Conservation (phyloP, 768 basidiomycete species). For the Pisolithus albus region DNA sequence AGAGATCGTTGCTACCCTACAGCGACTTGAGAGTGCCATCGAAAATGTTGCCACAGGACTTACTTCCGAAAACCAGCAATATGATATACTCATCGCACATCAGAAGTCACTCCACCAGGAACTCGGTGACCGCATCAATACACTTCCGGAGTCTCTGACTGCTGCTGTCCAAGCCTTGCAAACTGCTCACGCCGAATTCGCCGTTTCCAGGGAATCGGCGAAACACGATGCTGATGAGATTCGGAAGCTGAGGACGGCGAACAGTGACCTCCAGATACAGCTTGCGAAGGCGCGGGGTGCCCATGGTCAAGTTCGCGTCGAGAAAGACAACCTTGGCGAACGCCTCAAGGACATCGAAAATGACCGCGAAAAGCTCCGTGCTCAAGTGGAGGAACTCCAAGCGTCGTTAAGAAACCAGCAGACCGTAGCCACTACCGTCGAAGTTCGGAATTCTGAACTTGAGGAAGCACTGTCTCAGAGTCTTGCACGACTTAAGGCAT, state of each 20-base stretch:
- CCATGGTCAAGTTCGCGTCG: slow-evolving; percentile 72
- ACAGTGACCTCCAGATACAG: slow-evolving; percentile 66
- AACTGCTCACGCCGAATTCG: slow-evolving; percentile 55
- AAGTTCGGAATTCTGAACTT: slow-evolving; percentile 50
- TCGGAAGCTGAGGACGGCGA: slow-evolving; percentile 43
- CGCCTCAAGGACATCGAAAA: slow-evolving; percentile 53
- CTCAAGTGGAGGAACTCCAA: slow-evolving; percentile 52
- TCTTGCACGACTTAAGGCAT: slow-evolving; percentile 59
- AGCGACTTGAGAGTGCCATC: slow-evolving; percentile 42
- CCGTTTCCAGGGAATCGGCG: slow-evolving; percentile 46
- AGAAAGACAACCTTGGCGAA: slow-evolving; percentile 68
- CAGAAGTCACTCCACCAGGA: slow-evolving; percentile 50
- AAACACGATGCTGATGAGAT: slow-evolving; percentile 68
- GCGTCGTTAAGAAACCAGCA: slow-evolving; percentile 34
- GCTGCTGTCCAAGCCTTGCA: slow-evolving; percentile 50
- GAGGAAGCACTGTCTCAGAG: slow-evolving; percentile 73
- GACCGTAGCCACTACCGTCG: slow-evolving; percentile 41
- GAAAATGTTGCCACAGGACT: slow-evolving; percentile 47
- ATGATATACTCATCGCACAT: slow-evolving; percentile 41
- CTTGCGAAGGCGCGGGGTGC: slow-evolving; percentile 70
- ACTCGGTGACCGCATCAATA: slow-evolving; percentile 45
- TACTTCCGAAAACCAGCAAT: slow-evolving; percentile 40
- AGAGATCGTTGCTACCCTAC: slow-evolving; percentile 30
- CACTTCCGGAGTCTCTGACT: slow-evolving; percentile 54
- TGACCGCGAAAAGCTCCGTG: slow-evolving; percentile 57